phyloP scores from a whole-genome alignment of 148 eudicot genomes.

The Rheum nobile region DNA sequence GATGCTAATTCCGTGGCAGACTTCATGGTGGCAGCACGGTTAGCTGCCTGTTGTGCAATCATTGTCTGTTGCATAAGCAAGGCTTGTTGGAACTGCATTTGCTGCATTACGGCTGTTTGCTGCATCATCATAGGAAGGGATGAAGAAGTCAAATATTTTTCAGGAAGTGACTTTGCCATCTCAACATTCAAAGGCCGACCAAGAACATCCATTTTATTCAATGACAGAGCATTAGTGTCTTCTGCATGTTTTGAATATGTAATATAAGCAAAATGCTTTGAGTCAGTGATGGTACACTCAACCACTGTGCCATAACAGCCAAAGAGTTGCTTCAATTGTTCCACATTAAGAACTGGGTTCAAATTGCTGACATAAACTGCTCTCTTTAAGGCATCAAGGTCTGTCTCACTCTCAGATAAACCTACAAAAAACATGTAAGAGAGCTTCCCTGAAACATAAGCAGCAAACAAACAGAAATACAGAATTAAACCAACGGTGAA shows the following conservation, averaged over 20 bases:
- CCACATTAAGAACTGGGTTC: constrained; percentile 76
- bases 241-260: constrained; percentile 83
- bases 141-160: constrained; percentile 55
- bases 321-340: constrained; percentile 86
- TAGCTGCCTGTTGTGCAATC: constrained; percentile 94
- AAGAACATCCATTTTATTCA: constrained; percentile 79
- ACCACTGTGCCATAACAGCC: constrained; percentile 77
- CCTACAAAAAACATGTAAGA: constrained; percentile 22
- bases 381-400: constrained; percentile 47
- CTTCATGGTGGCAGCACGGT: constrained; percentile 86
- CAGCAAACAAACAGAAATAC: background rate
- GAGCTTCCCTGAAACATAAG: background rate
- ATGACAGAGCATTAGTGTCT: constrained; percentile 76
- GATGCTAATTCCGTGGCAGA: constrained; percentile 90
- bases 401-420: constrained; percentile 44
- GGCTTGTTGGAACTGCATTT: constrained; percentile 98
- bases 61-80: constrained; percentile 81
- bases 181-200: constrained; percentile 96
- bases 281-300: constrained; percentile 78
- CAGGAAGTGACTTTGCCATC: constrained; percentile 96
- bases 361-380: constrained; percentile 96
- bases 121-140: constrained; percentile 88
- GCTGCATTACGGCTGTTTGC: constrained; percentile 97
- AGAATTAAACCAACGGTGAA: background rate
- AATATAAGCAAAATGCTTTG: constrained; percentile 88